Evolutionary conservation across 305 asterid species (phyloP), one percentile per base, ranked within the genome.

Genomic region (Fraxinus paxiana): DNA sequence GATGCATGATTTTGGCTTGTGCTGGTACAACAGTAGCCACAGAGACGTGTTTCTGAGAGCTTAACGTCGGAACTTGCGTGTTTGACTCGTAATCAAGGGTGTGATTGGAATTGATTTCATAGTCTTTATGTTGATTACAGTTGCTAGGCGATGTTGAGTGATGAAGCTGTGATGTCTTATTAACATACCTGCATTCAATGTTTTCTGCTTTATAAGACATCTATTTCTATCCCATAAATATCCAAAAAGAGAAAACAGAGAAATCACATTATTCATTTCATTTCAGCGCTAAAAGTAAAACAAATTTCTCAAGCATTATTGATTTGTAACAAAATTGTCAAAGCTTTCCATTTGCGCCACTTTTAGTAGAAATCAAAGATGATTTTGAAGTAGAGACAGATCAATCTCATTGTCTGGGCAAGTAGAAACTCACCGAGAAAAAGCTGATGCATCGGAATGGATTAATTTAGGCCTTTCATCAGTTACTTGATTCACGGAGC

Each of bases 381-480:
- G 22, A 69, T 69, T 31, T 69, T 69, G 41, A 65, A 12, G 73
- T 65, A 65, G 73, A 33, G 38, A 63, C 12, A 56, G 69, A 20
- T 18, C 30, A 56, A 56, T 56, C 28, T 56, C 13, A 56, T 13
- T 6, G 37, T 43, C 12, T 75, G 17, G 76, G 73, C 71, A 48
- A 63, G 59, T 63, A 77, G 43, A 80, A 76, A 86, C 92, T 92
- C 85, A 96, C 99, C 97, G 81, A n/a, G 97, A 92, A 86, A 96
- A 96, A 73, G 99, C 91, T 35, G 99, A 96, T 48, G 93, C 93
- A 88, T 92, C 93, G 2, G 99, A 96, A 84, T 91, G 99, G 84
- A 91, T 92, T 82, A 96, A 84, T 75, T 77, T 74, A 26, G 75
- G 88, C 84, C 83, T 81, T 82, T 89, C 94, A 35, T 90, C 92